A percentile compares a stretch with the other conserved stretches of the same genome.
phyloP scores from a whole-genome alignment of 352 stramenopile genomes.

The Albugo candida region DNA sequence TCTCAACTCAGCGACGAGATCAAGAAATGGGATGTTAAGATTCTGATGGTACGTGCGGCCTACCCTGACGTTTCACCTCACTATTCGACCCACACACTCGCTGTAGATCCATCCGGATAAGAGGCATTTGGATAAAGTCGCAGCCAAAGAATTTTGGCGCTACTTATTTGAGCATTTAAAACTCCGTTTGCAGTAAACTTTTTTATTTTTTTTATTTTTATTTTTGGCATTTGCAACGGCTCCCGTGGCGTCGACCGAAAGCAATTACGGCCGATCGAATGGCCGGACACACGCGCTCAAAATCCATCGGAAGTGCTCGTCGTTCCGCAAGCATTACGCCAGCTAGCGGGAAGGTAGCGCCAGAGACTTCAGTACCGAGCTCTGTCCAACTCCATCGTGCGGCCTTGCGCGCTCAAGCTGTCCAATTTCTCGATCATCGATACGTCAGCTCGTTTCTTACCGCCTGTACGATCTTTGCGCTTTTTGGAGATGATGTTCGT shows the following conservation, averaged over 20 bases:
- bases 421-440: constrained; percentile 36
- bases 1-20: constrained; percentile 60
- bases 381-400: too few relatives aligned
- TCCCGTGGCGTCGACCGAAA: too few relatives aligned
- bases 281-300: too few relatives aligned
- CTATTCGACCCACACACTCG: neutral
- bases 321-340: too few relatives aligned
- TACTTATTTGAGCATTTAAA: constrained; percentile 78
- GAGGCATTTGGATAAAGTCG: constrained; percentile 80
- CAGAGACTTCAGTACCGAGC: too few relatives aligned
- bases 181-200: constrained; percentile 46
- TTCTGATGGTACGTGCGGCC: constrained; percentile 46
- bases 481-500: constrained; percentile 77
- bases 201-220: neutral
- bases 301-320: too few relatives aligned
- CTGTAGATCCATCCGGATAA: constrained; percentile 77
- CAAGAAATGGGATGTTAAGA: constrained; percentile 81
- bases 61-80: neutral
- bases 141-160: constrained; percentile 79
- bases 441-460: constrained; percentile 46
- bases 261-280: too few relatives aligned
- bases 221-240: too few relatives aligned
- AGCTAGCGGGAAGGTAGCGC: too few relatives aligned
- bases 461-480: constrained; percentile 63
- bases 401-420: too few relatives aligned